Evolutionary conservation across 1,284 basidiomycete genomes (phyloP), one percentile per base, ranked within the genome.

Genomic region (Cryptococcus sp.): DNA sequence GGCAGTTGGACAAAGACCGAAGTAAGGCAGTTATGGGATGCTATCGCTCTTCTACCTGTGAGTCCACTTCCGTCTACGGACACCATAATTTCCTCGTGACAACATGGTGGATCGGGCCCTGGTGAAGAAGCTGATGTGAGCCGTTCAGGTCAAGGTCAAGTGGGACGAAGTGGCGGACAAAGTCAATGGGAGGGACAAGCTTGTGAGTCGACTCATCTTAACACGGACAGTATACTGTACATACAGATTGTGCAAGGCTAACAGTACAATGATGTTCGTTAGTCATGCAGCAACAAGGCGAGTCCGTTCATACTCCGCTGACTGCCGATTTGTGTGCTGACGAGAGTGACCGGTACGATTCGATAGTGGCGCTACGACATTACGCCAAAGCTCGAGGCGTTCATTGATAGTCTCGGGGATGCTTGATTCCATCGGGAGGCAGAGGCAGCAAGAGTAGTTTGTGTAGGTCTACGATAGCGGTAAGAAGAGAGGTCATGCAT

Each of bases 281-380:
- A 67, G 66, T 63, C 64, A 4, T 68, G 66, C 50, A 45, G 48
- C 23, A 65, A 68, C 57, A 68, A 66, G 55, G 65, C 65, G 25
- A 26, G 51, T n/a, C 23, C 4, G 8, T 39, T 45, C 37, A 3
- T 15, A 17, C 20, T 19, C 50, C 5, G 13, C 8, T 44, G 8
- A 5, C 22, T 16, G n/a, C n/a, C 41, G 15, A 2, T 16, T 44
- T 1, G 41, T 22, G 22, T 22, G 50, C 39, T 47, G 40, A 47
- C 17, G 29, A 50, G 29, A n/a, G n/a, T n/a, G n/a, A 34, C 8
- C 8, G 11, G 8, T 26, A 37, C 44, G 29, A 19, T 41, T 22
- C n/a, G 15, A 10, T 26, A 59, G 60, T 66, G 62, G 62, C 23
- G 54, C 26, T 64, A 62, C 54, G 59, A 64, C 40, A n/a, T 68